Base-by-base conservation (phyloP, 1,284 basidiomycete species). In the Leccinum subfulvum region DNA sequence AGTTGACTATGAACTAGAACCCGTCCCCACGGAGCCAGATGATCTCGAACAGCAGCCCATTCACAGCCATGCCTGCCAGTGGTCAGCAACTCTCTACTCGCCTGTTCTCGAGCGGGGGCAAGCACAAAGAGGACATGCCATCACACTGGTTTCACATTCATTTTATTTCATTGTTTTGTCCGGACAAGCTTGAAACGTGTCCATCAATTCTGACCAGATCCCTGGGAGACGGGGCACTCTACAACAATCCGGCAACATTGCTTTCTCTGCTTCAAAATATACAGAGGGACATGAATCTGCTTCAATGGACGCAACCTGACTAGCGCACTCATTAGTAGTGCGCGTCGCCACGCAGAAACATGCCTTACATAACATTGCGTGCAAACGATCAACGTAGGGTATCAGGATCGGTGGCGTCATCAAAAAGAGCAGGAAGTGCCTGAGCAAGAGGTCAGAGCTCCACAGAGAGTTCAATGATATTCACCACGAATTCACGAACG, bases 211-310 rank as follows among this genome's bases (percentile, higher is more conserved):
- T 26, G 26, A 26, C 26, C 26, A 26, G 26, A 26, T 26, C 26
- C 26, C 26, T 26, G 26, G 26, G 26, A 26, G 26, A 26, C 26
- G 26, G 26, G 26, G 26, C 26, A 26, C 26, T 26, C 26, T 26
- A 26, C 26, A 26, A 95, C 92, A 70, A 95, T 95, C 83, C 90
- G 90, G 63, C 92, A 85, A 64, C 95, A 87, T 75, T 93, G 91
- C 72, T 87, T 86, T 77, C 89, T 90, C 77, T 95, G 91, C 77
- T 93, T 93, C 73, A 91, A 84, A 59, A 91, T 92, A 78, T 94
- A 99, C 71, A 99, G 83, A 4, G 97, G 97, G 3, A 95, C 90
- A 65, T 94, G 91, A 71, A 97, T 97, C 78, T 97, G 93, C 73
- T 93, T 92, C 61, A 91, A 91, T 28, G 91, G 90, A 33, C 90